phyloP scores from a whole-genome alignment of 768 basidiomycete species.

The Pulveroboletus frians region DNA sequence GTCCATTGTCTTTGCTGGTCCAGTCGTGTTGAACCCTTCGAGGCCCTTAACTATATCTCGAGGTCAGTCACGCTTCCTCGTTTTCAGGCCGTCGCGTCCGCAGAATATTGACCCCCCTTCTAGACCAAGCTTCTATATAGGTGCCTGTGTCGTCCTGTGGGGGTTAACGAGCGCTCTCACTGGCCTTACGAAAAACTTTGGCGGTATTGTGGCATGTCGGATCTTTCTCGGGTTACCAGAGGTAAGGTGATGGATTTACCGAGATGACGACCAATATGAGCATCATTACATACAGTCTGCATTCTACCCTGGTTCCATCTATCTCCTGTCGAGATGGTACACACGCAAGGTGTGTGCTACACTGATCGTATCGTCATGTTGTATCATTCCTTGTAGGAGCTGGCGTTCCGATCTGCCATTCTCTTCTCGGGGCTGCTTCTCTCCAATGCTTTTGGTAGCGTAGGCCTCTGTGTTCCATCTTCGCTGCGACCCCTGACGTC shows the following conservation, averaged over 20 bases:
- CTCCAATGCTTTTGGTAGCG: constrained; percentile 63
- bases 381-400: constrained; percentile 37
- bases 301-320: constrained; percentile 56
- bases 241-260: constrained; percentile 20
- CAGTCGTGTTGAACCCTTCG: background rate
- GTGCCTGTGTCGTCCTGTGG: constrained; percentile 56
- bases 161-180: constrained; percentile 59
- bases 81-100: too few relatives aligned
- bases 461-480: constrained; percentile 26
- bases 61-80: constrained; percentile 30
- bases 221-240: constrained; percentile 63
- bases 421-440: constrained; percentile 55
- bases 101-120: background rate
- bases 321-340: constrained; percentile 28
- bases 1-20: background rate
- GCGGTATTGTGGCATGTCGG: constrained; percentile 53
- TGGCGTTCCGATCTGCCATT: constrained; percentile 58
- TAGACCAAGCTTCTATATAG: constrained; percentile 62
- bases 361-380: background rate
- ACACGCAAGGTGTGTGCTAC: constrained; percentile 15
- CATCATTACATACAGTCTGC: constrained; percentile 40
- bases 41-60: constrained; percentile 53
- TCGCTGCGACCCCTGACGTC: background rate
- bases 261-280: background rate
- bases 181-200: constrained; percentile 53